Evolutionary conservation across 352 stramenopile genomes (phyloP).

Genomic region (Pythium pectinolyticum): DNA sequence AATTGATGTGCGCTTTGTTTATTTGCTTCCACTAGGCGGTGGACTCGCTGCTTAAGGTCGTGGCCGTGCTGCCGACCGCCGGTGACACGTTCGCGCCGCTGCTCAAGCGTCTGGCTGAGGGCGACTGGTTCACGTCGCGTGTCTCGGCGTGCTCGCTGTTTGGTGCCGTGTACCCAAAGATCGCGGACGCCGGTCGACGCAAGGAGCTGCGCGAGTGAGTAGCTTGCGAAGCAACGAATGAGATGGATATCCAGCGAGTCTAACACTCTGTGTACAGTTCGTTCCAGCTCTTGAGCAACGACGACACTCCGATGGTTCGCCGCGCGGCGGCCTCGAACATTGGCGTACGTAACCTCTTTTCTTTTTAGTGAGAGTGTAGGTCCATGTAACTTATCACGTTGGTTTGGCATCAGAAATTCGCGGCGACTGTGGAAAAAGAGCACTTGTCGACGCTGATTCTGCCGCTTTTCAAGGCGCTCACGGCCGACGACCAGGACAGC

Average conservation of each 20-base stretch:
- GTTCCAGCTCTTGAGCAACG: conserved; percentile 78
- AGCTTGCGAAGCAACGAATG: background rate
- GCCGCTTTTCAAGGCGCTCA: conserved; percentile 88
- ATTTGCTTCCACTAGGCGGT: conserved; percentile 39
- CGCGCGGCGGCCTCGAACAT: conserved; percentile 79
- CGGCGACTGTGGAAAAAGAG: conserved; percentile 70
- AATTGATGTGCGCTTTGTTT: background rate
- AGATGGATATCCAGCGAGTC: background rate
- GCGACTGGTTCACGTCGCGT: conserved; percentile 89
- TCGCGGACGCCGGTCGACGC: conserved; percentile 57
- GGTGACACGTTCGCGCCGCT: conserved; percentile 74
- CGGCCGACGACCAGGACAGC: conserved; percentile 93
- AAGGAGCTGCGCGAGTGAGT: conserved; percentile 86
- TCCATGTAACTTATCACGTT: background rate
- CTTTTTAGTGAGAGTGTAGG: background rate
- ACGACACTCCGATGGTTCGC: conserved; percentile 88
- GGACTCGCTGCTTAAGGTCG: conserved; percentile 73
- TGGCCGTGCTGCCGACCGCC: conserved; percentile 57
- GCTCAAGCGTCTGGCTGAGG: conserved; percentile 74
- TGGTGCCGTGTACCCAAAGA: conserved; percentile 66
- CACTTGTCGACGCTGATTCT: conserved; percentile 66
- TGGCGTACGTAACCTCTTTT: conserved; percentile 36
- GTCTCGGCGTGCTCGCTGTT: conserved; percentile 87
- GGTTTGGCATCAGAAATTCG: conserved; percentile 59
- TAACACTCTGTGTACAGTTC: conserved; percentile 40